These are phyloP conservation scores for Thalassiosira livingstoniorum DNA, from an alignment of 352 stramenopile species.

Conservation along the genomic window DNA sequence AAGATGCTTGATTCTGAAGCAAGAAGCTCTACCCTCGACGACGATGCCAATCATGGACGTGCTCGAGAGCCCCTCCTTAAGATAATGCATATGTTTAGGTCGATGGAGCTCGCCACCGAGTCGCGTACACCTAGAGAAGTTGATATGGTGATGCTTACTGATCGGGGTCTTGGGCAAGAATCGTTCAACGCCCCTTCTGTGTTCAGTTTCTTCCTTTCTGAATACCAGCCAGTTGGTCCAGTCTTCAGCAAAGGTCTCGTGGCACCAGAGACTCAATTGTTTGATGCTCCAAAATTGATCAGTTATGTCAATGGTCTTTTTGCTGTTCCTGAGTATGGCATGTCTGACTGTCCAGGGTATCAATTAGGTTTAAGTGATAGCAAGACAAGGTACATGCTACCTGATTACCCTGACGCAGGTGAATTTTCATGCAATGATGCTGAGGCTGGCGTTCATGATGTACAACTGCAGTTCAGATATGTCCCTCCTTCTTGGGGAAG, in stretches of 20 bases:
- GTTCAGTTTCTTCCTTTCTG: slow-evolving; percentile 80
- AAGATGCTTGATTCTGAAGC: too few species aligned
- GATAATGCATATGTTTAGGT: slow-evolving; percentile 60
- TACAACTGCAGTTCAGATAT: slow-evolving; percentile 40
- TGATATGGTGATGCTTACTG: slow-evolving; percentile 51
- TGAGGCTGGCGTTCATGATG: neutral
- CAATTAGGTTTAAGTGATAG: slow-evolving; percentile 42
- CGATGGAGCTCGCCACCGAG: slow-evolving; percentile 53
- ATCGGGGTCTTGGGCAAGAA: slow-evolving; percentile 63
- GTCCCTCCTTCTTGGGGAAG: slow-evolving; percentile 57
- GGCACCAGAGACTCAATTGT: slow-evolving; percentile 69
- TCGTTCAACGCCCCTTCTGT: slow-evolving; percentile 67
- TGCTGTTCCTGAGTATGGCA: slow-evolving; percentile 54
- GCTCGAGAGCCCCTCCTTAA: slow-evolving; percentile 71
- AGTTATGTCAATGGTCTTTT: slow-evolving; percentile 67
- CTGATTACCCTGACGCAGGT: slow-evolving; percentile 48
- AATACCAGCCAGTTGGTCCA: slow-evolving; percentile 58
- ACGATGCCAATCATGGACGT: too few species aligned
- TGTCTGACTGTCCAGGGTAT: slow-evolving; percentile 60
- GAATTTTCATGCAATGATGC: slow-evolving; percentile 25
- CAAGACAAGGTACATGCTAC: neutral
- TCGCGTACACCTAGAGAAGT: slow-evolving; percentile 34
- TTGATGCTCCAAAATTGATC: slow-evolving; percentile 61
- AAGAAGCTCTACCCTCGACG: too few species aligned
- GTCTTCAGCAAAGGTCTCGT: slow-evolving; percentile 54